These are phyloP conservation scores for Penicillium sp. DNA, from an alignment of 2,329 filamentous ascomycete species.

Conservation along the genomic window DNA sequence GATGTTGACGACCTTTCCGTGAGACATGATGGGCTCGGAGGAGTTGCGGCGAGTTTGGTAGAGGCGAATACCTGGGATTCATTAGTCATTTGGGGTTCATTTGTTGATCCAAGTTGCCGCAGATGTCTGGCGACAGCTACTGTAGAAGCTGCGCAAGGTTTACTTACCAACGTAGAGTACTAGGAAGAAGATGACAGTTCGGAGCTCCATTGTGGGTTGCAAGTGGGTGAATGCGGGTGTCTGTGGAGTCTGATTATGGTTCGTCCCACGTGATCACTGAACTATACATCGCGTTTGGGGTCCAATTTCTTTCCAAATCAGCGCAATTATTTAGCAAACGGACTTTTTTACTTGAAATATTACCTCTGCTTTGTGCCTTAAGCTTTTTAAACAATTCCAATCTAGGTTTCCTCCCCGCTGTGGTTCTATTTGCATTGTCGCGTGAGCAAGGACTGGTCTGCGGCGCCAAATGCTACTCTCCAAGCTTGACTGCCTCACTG, in stretches of 20 bases:
- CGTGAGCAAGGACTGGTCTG: background rate
- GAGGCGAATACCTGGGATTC: conserved; percentile 16
- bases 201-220: conserved; percentile 24
- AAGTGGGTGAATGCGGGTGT: conserved; percentile 5
- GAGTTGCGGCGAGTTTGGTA: conserved; percentile 11
- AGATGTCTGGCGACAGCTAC: background rate
- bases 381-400: too few species aligned
- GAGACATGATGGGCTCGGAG: conserved; percentile 26
- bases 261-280: background rate
- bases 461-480: too few species aligned
- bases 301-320: background rate
- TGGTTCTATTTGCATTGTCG: background rate
- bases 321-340: too few species aligned
- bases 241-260: background rate
- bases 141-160: background rate
- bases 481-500: too few species aligned
- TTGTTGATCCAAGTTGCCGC: background rate
- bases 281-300: background rate
- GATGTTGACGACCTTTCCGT: conserved; percentile 38
- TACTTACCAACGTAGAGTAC: conserved; percentile 20
- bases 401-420: background rate
- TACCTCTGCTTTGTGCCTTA: background rate
- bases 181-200: conserved; percentile 19
- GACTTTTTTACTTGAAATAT: too few species aligned
- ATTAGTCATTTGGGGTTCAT: background rate